These are phyloP conservation scores for Trypanosoma conorhini DNA, from an alignment of 208 protist species.

Conservation along the genomic window DNA sequence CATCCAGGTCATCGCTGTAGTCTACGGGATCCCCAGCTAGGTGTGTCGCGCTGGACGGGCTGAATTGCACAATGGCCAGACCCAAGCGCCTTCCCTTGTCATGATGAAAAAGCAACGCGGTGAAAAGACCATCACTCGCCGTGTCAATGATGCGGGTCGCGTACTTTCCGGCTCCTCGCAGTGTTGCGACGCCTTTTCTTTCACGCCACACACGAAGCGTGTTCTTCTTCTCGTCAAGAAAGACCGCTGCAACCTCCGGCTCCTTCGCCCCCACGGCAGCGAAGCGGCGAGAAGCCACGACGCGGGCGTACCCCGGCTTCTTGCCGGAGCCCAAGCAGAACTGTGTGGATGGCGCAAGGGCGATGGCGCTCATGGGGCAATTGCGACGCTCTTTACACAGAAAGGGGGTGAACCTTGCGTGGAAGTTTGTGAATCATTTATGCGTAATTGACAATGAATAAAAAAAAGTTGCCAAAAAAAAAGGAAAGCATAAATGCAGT, in stretches of 20 bases:
- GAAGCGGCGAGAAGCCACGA: slow-evolving; percentile 4
- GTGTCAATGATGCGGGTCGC: slow-evolving; percentile 18
- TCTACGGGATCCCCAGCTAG: slow-evolving; percentile 25
- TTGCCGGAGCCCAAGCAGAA: slow-evolving; percentile 19
- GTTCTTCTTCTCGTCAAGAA: slow-evolving; percentile 21
- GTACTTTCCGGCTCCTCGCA: slow-evolving; percentile 32
- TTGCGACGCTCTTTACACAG: background rate
- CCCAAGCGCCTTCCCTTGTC: slow-evolving; percentile 28
- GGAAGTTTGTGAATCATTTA: background rate
- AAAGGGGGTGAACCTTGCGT: slow-evolving; percentile 16
- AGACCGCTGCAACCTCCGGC: slow-evolving; percentile 15
- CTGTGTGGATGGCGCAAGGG: slow-evolving; percentile 5
- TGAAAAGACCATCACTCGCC: slow-evolving; percentile 24
- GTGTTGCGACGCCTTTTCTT: slow-evolving; percentile 14
- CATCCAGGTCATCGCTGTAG: slow-evolving; percentile 27
- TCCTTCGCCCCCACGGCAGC: background rate
- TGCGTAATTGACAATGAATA: background rate
- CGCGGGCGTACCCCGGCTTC: slow-evolving; percentile 5
- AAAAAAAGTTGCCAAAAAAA: background rate
- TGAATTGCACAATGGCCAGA: slow-evolving; percentile 32
- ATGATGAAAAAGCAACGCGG: slow-evolving; percentile 31
- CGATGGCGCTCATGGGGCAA: slow-evolving; percentile 14
- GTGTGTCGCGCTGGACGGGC: slow-evolving; percentile 7
- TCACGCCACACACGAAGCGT: slow-evolving; percentile 28
- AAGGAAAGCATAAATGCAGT: slow-evolving; percentile 5